Evolutionary conservation across 2,329 filamentous ascomycete genomes (phyloP).

Genomic region (Fusarium nodosum): DNA sequence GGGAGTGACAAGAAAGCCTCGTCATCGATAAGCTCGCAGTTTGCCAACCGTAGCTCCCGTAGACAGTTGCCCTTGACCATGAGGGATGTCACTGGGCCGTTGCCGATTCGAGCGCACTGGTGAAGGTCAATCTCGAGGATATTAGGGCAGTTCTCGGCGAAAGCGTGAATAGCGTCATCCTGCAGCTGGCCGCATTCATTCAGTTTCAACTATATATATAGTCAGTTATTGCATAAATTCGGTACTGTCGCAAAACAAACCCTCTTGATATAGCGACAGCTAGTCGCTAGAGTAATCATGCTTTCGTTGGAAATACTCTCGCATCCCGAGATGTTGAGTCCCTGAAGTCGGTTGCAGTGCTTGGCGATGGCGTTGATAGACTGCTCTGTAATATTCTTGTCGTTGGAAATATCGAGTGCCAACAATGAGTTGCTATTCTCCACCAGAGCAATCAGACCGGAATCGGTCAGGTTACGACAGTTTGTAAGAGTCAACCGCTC

Average conservation of each 20-base stretch:
- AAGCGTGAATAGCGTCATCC: constrained; percentile 84
- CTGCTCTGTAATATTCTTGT: constrained; percentile 85
- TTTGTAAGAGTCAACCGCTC: constrained; percentile 94
- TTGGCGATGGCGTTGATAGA: constrained; percentile 83
- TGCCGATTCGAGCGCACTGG: constrained; percentile 84
- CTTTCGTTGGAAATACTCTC: constrained; percentile 87
- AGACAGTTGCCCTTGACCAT: constrained; percentile 83
- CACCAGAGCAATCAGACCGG: constrained; percentile 83
- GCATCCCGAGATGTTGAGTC: constrained; percentile 92
- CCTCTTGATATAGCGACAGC: constrained; percentile 87
- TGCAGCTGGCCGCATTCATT: constrained; percentile 91
- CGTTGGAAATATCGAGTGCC: constrained; percentile 89
- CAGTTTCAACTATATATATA: constrained; percentile 79
- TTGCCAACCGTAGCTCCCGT: constrained; percentile 89
- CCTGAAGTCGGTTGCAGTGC: constrained; percentile 88
- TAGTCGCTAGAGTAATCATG: constrained; percentile 82
- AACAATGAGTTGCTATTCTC: constrained; percentile 84
- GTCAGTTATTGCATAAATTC: constrained; percentile 20
- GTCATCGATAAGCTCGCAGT: constrained; percentile 88
- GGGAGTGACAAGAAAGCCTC: constrained; percentile 87
- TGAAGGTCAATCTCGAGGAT: constrained; percentile 97
- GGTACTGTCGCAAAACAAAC: constrained; percentile 63
- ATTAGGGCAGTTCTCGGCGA: constrained; percentile 89
- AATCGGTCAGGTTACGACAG: constrained; percentile 87
- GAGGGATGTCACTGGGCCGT: constrained; percentile 84